phyloP scores from a whole-genome alignment of 257 asterid species.

The Ajuga chamaepitys region DNA sequence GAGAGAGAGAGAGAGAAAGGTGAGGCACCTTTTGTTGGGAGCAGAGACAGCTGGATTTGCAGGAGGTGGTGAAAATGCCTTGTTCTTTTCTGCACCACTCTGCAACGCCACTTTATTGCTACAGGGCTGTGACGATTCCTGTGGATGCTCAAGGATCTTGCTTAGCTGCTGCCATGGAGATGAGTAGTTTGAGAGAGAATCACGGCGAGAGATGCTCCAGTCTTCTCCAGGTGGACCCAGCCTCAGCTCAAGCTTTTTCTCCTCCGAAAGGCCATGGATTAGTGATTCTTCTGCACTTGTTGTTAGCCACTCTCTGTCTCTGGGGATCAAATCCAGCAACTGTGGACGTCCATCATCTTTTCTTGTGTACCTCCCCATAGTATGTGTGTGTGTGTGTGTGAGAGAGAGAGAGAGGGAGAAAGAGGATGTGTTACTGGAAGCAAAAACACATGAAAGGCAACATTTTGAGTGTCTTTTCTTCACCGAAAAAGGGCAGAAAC shows the following conservation, averaged over 20 bases:
- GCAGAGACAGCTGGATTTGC: slow-evolving; percentile 69
- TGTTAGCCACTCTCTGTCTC: slow-evolving; percentile 24
- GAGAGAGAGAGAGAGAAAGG: slow-evolving; percentile 13
- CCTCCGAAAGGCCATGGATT: slow-evolving; percentile 37
- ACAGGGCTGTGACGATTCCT: slow-evolving; percentile 64
- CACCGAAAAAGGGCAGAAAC: background rate
- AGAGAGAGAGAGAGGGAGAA: background rate
- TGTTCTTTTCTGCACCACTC: slow-evolving; percentile 46
- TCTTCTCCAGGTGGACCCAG: slow-evolving; percentile 87
- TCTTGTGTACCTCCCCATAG: slow-evolving; percentile 57
- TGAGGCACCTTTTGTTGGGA: slow-evolving; percentile 61
- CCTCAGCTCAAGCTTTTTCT: slow-evolving; percentile 67
- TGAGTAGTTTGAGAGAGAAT: slow-evolving; percentile 23
- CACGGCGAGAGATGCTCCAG: slow-evolving; percentile 23
- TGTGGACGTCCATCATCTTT: slow-evolving; percentile 45
- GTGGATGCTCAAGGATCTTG: slow-evolving; percentile 40
- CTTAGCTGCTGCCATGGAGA: slow-evolving; percentile 42
- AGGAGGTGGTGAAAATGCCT: slow-evolving; percentile 43
- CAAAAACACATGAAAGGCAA: slow-evolving; percentile 6
- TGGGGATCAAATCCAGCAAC: slow-evolving; percentile 62
- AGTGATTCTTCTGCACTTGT: slow-evolving; percentile 28
- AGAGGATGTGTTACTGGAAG: slow-evolving; percentile 7
- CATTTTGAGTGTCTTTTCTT: background rate
- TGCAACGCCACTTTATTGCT: slow-evolving; percentile 33
- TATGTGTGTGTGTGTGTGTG: background rate